These are phyloP conservation scores for Candida gorgasii DNA, from an alignment of 805 yeast species.

Conservation along the genomic window DNA sequence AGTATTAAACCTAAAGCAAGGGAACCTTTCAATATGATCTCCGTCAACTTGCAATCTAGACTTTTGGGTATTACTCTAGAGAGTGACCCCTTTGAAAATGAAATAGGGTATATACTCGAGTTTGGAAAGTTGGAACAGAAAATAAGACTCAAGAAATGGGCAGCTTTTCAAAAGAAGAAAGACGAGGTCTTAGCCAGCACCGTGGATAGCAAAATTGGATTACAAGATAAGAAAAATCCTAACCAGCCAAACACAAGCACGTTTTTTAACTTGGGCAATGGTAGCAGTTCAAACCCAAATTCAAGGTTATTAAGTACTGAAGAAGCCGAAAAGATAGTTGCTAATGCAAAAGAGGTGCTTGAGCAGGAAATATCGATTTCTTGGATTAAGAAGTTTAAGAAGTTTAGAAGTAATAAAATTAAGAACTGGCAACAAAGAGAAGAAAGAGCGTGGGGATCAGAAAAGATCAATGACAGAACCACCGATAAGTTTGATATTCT, in stretches of 20 bases:
- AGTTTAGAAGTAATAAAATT: conserved; percentile 24
- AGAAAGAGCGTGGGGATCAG: conserved; percentile 36
- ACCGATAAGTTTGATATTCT: conserved; percentile 36
- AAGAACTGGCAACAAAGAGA: conserved; percentile 27
- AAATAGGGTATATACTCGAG: conserved; percentile 63
- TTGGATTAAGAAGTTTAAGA: conserved; percentile 35
- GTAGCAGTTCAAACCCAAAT: neutral
- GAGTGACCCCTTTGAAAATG: conserved; percentile 87
- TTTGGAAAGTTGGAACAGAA: conserved; percentile 69
- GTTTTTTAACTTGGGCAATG: conserved; percentile 1
- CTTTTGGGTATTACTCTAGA: conserved; percentile 67
- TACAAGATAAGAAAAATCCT: conserved; percentile 3
- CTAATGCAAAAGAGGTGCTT: conserved; percentile 26
- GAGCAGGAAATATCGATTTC: conserved; percentile 29
- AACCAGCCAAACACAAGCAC: conserved; percentile 1
- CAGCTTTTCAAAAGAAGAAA: conserved; percentile 34
- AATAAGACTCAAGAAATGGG: conserved; percentile 52
- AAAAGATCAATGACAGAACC: conserved; percentile 29
- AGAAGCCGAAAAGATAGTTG: conserved; percentile 29
- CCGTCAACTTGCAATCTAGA: conserved; percentile 53
- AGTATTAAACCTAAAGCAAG: conserved; percentile 36
- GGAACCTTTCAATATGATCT: conserved; percentile 53
- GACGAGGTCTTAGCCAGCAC: conserved; percentile 17
- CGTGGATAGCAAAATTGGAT: conserved; percentile 11
- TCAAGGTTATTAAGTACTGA: conserved; percentile 16